These are phyloP conservation scores for Termitomyces sp. DNA, from an alignment of 768 basidiomycete genomes.

Conservation along the genomic window DNA sequence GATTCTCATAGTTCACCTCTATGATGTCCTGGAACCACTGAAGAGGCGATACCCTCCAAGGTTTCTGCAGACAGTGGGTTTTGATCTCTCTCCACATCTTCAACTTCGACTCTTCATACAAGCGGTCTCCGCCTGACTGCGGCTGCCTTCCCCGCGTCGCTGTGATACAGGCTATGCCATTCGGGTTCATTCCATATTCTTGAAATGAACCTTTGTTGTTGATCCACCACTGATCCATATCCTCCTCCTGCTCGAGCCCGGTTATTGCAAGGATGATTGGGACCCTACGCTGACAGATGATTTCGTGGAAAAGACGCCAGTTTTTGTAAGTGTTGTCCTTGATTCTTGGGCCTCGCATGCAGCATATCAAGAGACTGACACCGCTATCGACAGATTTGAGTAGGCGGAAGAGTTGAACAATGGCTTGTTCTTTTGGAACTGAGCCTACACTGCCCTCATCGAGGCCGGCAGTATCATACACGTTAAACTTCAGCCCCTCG, in stretches of 20 bases:
- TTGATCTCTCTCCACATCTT: slow-evolving; percentile 17
- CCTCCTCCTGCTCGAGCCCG: slow-evolving; percentile 28
- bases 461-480: slow-evolving; percentile 38
- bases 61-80: slow-evolving; percentile 2
- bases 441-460: slow-evolving; percentile 28
- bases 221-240: slow-evolving; percentile 32
- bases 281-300: slow-evolving; percentile 34
- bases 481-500: slow-evolving; percentile 17
- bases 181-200: slow-evolving; percentile 22
- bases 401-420: slow-evolving; percentile 24
- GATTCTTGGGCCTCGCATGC: neutral
- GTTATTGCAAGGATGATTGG: slow-evolving; percentile 36
- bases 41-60: slow-evolving; percentile 11
- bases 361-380: slow-evolving; percentile 15
- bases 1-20: neutral
- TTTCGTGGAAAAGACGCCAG: slow-evolving; percentile 33
- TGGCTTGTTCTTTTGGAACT: slow-evolving; percentile 17
- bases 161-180: slow-evolving; percentile 36
- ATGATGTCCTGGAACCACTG: slow-evolving; percentile 8
- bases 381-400: slow-evolving; percentile 31
- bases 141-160: slow-evolving; percentile 22
- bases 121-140: slow-evolving; percentile 18
- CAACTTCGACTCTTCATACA: slow-evolving; percentile 29
- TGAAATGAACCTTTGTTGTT: slow-evolving; percentile 25
- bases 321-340: slow-evolving; percentile 20